Percentiles rank a stretch among this genome's conserved stretches.
Conservation (phyloP, 1,284 basidiomycete genomes). For the Inonotus obliquus region DNA sequence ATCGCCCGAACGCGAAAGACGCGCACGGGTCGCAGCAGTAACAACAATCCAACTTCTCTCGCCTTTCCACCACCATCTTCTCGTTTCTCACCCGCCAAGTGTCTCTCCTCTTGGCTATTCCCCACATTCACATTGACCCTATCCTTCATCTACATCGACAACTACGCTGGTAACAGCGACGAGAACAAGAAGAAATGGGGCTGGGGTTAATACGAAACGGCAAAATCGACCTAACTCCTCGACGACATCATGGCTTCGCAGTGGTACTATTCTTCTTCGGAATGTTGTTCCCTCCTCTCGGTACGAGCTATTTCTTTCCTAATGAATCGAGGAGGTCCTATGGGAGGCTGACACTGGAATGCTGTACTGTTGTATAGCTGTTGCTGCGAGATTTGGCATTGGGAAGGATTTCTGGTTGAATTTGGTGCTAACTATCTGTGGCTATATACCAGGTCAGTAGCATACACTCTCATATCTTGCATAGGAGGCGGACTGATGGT, state of each 20-base stretch:
- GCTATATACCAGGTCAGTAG: conserved; percentile 80
- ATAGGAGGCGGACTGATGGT: conserved; percentile 7
- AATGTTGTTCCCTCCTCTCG: conserved; percentile 76
- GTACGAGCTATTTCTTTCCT: neutral
- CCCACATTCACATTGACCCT: neutral
- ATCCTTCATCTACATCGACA: neutral
- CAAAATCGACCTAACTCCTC: conserved; percentile 65
- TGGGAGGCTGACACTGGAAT: neutral
- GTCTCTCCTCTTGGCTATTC: neutral
- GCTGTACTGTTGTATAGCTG: conserved; percentile 51
- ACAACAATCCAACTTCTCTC: neutral
- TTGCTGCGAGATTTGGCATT: conserved; percentile 92
- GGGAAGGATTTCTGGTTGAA: conserved; percentile 94
- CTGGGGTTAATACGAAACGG: conserved; percentile 24
- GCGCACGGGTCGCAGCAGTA: neutral
- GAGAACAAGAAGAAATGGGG: neutral
- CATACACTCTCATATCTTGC: neutral
- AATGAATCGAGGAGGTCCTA: neutral
- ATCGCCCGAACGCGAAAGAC: neutral
- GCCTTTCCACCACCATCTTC: neutral
- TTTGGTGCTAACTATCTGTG: conserved; percentile 81
- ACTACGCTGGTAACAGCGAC: neutral
- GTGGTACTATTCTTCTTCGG: conserved; percentile 81
- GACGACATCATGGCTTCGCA: conserved; percentile 78
- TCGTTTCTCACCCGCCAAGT: neutral